Conservation (phyloP, 2,329 filamentous ascomycete species). For the Fusarium tjaetaba region DNA sequence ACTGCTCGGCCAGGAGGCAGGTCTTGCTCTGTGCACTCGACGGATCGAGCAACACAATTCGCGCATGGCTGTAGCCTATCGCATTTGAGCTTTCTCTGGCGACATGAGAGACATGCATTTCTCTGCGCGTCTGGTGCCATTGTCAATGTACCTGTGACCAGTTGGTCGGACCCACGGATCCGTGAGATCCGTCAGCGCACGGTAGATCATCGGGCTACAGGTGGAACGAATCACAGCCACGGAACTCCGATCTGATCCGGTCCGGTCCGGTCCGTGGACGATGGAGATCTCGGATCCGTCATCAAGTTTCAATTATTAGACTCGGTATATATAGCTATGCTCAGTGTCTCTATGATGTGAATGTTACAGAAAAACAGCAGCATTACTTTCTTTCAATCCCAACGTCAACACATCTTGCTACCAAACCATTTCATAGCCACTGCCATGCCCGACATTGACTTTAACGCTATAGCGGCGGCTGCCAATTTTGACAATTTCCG, state of each 20-base stretch:
- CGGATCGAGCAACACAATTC: neutral
- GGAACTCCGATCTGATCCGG: rapidly evolving
- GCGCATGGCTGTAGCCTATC: neutral
- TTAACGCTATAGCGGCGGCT: neutral
- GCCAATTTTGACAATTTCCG: neutral
- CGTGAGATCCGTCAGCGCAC: neutral
- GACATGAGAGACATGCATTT: neutral
- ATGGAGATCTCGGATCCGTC: neutral
- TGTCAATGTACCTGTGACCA: rapidly evolving
- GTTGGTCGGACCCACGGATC: neutral
- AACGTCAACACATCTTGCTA: no score
- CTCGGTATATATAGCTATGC: neutral
- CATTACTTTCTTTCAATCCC: rapidly evolving
- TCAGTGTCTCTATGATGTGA: rapidly evolving
- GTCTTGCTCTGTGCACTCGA: neutral
- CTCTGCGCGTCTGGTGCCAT: neutral
- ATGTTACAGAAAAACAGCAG: rapidly evolving
- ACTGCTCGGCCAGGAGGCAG: neutral
- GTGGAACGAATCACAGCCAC: rapidly evolving
- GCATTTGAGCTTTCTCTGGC: neutral
- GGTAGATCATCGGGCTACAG: neutral
- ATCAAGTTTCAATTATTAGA: rapidly evolving
- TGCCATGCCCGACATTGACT: neutral
- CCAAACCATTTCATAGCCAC: neutral
- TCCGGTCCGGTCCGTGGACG: neutral